Base-by-base conservation (phyloP, 441 rosid species). In the Eutrema salsugineum region DNA sequence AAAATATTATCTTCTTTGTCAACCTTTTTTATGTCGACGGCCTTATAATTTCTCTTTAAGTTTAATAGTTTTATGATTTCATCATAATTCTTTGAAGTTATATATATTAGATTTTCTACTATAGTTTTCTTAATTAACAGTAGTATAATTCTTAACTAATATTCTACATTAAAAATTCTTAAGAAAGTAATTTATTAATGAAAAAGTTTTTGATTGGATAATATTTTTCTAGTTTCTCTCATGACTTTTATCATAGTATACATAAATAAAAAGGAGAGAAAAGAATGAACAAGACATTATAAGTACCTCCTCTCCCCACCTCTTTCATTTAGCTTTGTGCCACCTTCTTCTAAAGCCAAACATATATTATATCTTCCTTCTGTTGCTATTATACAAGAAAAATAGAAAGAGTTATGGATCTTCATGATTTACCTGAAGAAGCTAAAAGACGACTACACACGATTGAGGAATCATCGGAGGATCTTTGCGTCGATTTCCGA, bases 401-500 rank as follows among this genome's bases (percentile, higher is more conserved):
- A 16, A 8, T 4, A 40, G 39, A 54, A 53, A 62, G 65, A 75
- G 58, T 38, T 22, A 76, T 76, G 79, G 49, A 63, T 63, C 44
- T 48, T 63, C 61, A 38, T 56, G 69, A 61, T 49, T 53, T 42
- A 59, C 32, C 64, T 19, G 80, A 82, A 77, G 82, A 83, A 76
- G 79, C 74, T 77, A 74, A 68, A 65, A 42, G 54, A 63, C 77
- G 54, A 80, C 61, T 4, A 51, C 61, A 68, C 33, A 65, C 59
- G 56, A 67, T 76, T 44, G 80, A 60, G 8, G 79, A 75, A 46
- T 55, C 72, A 63, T 40, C 12, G 0, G 81, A 83, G 39, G 83
- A 76, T 57, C 58, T 50, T 17, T 77, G 64, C 22, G 81, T 84
- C 76, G 90, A 86, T 77, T 83, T 70, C 71, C 80, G 76, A 64